Conservation (phyloP, 2,329 filamentous ascomycete species). For the Seiridium cupressi region DNA sequence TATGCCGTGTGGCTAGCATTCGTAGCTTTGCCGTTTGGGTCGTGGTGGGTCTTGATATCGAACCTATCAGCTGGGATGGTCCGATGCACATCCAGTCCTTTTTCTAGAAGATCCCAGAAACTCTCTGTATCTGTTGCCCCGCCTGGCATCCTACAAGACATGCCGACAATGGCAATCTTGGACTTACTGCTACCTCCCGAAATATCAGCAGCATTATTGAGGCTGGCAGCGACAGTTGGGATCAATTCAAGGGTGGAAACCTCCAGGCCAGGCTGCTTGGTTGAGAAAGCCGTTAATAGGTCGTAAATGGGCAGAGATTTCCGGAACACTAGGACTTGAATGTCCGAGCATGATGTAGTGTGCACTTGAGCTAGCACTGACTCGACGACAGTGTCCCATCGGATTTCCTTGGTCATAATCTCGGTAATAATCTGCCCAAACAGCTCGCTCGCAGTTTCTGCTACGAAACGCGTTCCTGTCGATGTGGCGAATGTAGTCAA, state of each 20-base stretch:
- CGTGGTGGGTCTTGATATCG: constrained; percentile 21
- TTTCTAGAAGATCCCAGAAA: constrained; percentile 63
- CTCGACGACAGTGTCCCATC: constrained; percentile 26
- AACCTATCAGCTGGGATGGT: constrained; percentile 23
- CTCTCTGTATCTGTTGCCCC: constrained; percentile 56
- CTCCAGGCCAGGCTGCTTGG: not conserved
- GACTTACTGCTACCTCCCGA: constrained; percentile 32
- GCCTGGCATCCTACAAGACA: constrained; percentile 62
- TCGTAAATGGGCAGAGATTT: constrained; percentile 24
- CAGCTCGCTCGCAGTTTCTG: constrained; percentile 20
- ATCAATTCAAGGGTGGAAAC: too few species aligned
- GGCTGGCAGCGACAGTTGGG: too few species aligned
- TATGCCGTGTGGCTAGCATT: constrained; percentile 13
- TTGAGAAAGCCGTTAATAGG: constrained; percentile 17
- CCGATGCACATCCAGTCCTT: constrained; percentile 59
- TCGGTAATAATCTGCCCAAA: constrained; percentile 13
- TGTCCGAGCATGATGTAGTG: constrained; percentile 11
- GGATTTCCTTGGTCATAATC: constrained; percentile 26
- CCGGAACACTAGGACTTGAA: constrained; percentile 23
- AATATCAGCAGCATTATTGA: too few species aligned
- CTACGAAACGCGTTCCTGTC: constrained; percentile 20
- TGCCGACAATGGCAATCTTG: constrained; percentile 65
- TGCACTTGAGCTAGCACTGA: constrained; percentile 18
- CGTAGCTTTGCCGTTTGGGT: constrained; percentile 55
- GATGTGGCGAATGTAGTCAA: constrained; percentile 31